Conservation (phyloP, 1,139 yeast genomes). For the Candida pseudoviswanathii region DNA sequence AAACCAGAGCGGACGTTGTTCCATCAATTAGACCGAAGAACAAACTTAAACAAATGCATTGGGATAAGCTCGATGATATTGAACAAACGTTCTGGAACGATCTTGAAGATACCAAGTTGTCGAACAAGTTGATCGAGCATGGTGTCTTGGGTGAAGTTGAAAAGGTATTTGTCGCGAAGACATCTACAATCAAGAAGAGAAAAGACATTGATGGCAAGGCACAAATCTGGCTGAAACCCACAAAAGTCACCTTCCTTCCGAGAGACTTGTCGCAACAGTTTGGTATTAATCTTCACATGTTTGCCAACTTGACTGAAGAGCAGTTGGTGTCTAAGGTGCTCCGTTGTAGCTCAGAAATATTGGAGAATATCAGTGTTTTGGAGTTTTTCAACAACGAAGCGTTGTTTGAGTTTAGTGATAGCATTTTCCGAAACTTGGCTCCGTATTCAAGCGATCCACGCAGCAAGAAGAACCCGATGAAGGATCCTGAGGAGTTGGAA, state of each 20-base stretch:
- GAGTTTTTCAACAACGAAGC: slow-evolving; percentile 82
- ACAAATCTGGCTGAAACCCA: slow-evolving; percentile 24
- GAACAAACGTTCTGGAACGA: slow-evolving; percentile 84
- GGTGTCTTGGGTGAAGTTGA: slow-evolving; percentile 85
- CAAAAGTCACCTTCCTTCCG: slow-evolving; percentile 65
- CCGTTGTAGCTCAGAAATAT: slow-evolving; percentile 69
- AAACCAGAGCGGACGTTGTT: slow-evolving; percentile 2
- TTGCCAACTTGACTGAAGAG: slow-evolving; percentile 60
- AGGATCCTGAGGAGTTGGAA: slow-evolving; percentile 65
- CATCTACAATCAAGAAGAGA: slow-evolving; percentile 45
- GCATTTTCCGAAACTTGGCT: slow-evolving; percentile 62
- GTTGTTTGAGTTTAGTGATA: slow-evolving; percentile 69
- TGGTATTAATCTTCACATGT: slow-evolving; percentile 89
- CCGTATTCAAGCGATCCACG: slow-evolving; percentile 68
- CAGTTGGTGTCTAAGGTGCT: slow-evolving; percentile 68
- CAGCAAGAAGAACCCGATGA: slow-evolving; percentile 45
- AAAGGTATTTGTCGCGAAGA: slow-evolving; percentile 68
- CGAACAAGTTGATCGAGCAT: slow-evolving; percentile 57
- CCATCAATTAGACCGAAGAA: slow-evolving; percentile 52
- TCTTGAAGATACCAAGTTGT: slow-evolving; percentile 47
- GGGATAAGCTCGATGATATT: slow-evolving; percentile 80
- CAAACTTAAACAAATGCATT: slow-evolving; percentile 88
- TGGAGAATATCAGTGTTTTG: slow-evolving; percentile 68
- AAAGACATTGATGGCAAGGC: slow-evolving; percentile 20
- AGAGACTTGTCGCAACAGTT: slow-evolving; percentile 83